phyloP scores from a whole-genome alignment of 228 moss, liverwort and hornwort genomes.

The Sphagnum magellanicum region DNA sequence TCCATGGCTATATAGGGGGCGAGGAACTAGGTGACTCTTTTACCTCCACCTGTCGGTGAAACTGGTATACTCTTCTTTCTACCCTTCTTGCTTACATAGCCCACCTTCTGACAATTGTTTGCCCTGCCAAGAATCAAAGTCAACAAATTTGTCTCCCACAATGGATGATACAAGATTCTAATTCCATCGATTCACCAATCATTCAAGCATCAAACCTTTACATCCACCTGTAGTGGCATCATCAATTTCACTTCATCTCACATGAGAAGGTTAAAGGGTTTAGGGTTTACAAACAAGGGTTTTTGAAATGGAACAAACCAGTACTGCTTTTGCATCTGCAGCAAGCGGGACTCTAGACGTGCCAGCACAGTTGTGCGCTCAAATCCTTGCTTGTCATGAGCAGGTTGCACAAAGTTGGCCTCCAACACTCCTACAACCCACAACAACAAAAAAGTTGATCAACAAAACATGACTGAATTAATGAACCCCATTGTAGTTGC shows the following conservation, averaged over 20 bases:
- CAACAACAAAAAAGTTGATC: too few species aligned
- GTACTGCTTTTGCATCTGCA: conserved; percentile 54
- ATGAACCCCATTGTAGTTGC: too few species aligned
- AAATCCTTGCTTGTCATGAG: conserved; percentile 56
- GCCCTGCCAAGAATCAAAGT: conserved; percentile 14
- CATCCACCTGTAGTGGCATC: too few species aligned
- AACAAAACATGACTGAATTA: too few species aligned
- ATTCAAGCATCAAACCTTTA: too few species aligned
- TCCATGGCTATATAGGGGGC: too few species aligned
- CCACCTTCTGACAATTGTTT: conserved; percentile 45
- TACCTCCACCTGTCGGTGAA: conserved; percentile 32
- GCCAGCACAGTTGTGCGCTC: conserved; percentile 47
- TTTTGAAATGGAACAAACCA: conserved; percentile 13
- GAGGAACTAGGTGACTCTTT: neutral
- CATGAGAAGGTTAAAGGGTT: too few species aligned
- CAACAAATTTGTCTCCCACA: neutral
- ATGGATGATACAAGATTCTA: too few species aligned
- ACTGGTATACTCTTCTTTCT: conserved; percentile 39
- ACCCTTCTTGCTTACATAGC: conserved; percentile 44
- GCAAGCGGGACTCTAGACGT: conserved; percentile 39
- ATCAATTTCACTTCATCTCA: too few species aligned
- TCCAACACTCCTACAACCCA: conserved; percentile 33
- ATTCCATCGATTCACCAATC: too few species aligned
- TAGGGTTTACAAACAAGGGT: too few species aligned
- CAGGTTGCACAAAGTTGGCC: conserved; percentile 56